Evolutionary conservation across 345 rosid species (phyloP).

Genomic region (Garcia nutans): DNA sequence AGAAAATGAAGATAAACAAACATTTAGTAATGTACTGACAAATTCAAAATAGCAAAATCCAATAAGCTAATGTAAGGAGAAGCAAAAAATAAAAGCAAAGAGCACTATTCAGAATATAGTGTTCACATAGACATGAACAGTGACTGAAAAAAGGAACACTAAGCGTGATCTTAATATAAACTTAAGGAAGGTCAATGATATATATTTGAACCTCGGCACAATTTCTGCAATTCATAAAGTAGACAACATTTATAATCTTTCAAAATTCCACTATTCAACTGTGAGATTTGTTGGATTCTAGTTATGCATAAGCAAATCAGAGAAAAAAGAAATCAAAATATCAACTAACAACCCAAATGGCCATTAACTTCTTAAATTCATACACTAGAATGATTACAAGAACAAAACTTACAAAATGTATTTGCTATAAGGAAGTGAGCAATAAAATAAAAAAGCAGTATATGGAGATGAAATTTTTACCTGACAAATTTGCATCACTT

Average conservation of each 20-base stretch:
- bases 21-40: conserved; percentile 4
- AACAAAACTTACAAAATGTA: not conserved
- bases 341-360: not conserved
- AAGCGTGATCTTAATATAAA: not conserved
- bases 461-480: conserved; percentile 27
- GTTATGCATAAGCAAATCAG: not conserved
- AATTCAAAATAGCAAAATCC: not conserved
- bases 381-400: not conserved
- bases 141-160: not conserved
- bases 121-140: not conserved
- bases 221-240: not conserved
- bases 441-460: not conserved
- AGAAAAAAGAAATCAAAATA: not conserved
- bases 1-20: conserved; percentile 16
- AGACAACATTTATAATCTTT: not conserved
- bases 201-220: not conserved
- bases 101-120: not conserved
- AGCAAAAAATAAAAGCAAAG: not conserved
- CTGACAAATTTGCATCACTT: conserved; percentile 89
- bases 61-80: not conserved
- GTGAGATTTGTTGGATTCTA: not conserved
- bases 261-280: not conserved
- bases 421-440: not conserved
- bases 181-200: not conserved
- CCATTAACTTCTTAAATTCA: not conserved